Evolutionary conservation across 2,329 filamentous ascomycete genomes (phyloP), one percentile per base, ranked within the genome.

Genomic region (Dendrostoma leiphaemia): DNA sequence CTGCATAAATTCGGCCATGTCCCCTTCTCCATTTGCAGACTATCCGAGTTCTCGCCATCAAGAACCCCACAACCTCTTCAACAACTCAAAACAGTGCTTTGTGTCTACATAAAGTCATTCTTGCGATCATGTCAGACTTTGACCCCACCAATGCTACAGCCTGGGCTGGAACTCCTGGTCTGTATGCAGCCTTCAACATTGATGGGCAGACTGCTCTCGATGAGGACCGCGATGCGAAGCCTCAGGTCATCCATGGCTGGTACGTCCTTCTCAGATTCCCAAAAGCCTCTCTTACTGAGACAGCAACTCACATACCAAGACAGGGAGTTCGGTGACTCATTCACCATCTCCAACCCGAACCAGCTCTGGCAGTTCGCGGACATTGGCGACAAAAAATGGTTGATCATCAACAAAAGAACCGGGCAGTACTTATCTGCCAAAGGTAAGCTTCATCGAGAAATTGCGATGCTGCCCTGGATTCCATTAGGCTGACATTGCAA

Each of bases 371-470:
- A 47, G 43, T n/a, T 53, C n/a, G 50, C 43, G 2, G 43, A 47
- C 26, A 53, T 53, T 13, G 50, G 50, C 15, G 50, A 53, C 26
- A 41, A 41, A 34, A 53, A 53, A 34, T 53, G 50, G 50, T 26
- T 53, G 6, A 31, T 53, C 13, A 53, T 53, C 50, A 53, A 53
- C 50, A 53, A 53, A 32, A 46, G 46, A 34, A 53, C 50, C 8
- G 50, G 50, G 13, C 50, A 53, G 34, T 53, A 53, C 10, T 24
- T 53, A 9, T 32, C 34, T n/a, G 43, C 43, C 50, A 53, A 41
- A 46, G 34, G 43, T 47, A 4, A n/a, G 43, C 34, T 9, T 15
- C 24, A 12, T 19, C 2, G n/a, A n/a, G n/a, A n/a, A n/a, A n/a
- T n/a, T 15, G 6, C 31, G 3, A 13, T 32, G 7, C 9, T 12